phyloP scores from a whole-genome alignment of 2,329 filamentous ascomycete species.

The Claviceps citrina region DNA sequence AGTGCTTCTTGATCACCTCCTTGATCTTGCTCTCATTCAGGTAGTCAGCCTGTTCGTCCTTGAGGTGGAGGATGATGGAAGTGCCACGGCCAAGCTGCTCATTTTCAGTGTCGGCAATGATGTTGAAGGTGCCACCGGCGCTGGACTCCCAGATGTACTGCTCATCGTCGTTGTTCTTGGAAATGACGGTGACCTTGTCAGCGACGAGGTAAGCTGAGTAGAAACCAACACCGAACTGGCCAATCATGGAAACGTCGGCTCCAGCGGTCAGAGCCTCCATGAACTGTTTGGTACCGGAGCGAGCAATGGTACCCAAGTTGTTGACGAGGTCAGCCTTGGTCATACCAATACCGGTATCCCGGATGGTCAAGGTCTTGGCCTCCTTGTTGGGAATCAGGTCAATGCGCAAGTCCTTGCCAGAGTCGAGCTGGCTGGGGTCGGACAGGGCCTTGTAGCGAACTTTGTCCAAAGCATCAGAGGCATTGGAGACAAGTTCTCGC shows the following conservation, averaged over 20 bases:
- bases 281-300: constrained; percentile 99
- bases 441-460: constrained; percentile 97
- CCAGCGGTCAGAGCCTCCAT: constrained; percentile 98
- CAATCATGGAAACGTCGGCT: constrained; percentile 99
- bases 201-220: constrained; percentile 99
- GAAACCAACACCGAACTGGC: constrained; percentile 99
- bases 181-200: constrained; percentile 87
- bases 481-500: constrained; percentile 95
- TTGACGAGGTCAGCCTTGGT: constrained; percentile 99
- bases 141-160: constrained; percentile 99
- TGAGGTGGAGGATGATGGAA: constrained; percentile 96
- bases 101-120: constrained; percentile 78
- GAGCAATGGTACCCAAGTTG: constrained; percentile 98
- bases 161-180: constrained; percentile 99
- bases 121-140: constrained; percentile 93
- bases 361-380: constrained; percentile 93
- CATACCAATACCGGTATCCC: constrained; percentile 98
- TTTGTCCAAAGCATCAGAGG: constrained; percentile 98
- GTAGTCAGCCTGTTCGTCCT: constrained; percentile 98
- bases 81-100: constrained; percentile 85
- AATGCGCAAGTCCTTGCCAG: constrained; percentile 94
- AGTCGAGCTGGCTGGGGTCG: constrained; percentile 92
- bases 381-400: constrained; percentile 98
- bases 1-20: constrained; percentile 99
- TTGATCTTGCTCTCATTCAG: constrained; percentile 98